Evolutionary conservation across 2,329 filamentous ascomycete species (phyloP).

Genomic region (Waltergamsia citrina): DNA sequence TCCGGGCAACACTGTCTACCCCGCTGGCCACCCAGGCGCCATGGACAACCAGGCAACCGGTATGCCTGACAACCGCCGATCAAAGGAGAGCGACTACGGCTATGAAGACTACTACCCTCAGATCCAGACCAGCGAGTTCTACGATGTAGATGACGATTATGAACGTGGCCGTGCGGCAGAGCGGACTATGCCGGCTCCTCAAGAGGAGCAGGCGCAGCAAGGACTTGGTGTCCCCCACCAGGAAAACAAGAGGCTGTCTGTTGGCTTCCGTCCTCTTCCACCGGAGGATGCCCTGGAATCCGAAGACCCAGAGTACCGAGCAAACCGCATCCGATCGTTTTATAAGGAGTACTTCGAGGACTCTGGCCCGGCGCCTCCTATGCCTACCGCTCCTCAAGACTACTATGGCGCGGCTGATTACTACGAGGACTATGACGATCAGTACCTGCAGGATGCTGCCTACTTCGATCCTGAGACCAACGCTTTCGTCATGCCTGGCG

Average conservation of each 20-base stretch:
- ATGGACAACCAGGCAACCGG: conserved; percentile 6
- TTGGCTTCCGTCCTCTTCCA: conserved; percentile 75
- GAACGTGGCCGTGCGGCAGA: conserved; percentile 25
- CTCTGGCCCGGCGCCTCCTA: conserved; percentile 32
- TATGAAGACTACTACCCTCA: conserved; percentile 13
- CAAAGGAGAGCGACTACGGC: conserved; percentile 9
- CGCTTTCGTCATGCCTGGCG: conserved; percentile 72
- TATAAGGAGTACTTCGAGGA: conserved; percentile 99
- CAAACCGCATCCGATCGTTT: conserved; percentile 95
- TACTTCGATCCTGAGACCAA: conserved; percentile 60
- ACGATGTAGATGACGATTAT: conserved; percentile 20
- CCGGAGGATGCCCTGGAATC: conserved; percentile 69
- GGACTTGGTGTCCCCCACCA: conserved; percentile 44
- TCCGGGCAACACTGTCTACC: conserved; percentile 8
- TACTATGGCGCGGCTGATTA: conserved; percentile 33
- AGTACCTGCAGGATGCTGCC: conserved; percentile 55
- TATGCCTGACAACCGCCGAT: conserved; percentile 1
- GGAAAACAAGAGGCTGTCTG: conserved; percentile 51
- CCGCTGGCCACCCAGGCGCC: conserved; percentile 9
- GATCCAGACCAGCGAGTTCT: conserved; percentile 20
- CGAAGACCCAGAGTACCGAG: conserved; percentile 88
- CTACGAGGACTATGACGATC: conserved; percentile 67
- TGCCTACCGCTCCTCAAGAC: conserved; percentile 21
- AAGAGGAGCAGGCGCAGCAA: conserved; percentile 16
- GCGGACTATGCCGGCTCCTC: conserved; percentile 8